These are phyloP conservation scores for Helicocarpus griseus DNA, from an alignment of 2,329 filamentous ascomycete species.

Conservation along the genomic window DNA sequence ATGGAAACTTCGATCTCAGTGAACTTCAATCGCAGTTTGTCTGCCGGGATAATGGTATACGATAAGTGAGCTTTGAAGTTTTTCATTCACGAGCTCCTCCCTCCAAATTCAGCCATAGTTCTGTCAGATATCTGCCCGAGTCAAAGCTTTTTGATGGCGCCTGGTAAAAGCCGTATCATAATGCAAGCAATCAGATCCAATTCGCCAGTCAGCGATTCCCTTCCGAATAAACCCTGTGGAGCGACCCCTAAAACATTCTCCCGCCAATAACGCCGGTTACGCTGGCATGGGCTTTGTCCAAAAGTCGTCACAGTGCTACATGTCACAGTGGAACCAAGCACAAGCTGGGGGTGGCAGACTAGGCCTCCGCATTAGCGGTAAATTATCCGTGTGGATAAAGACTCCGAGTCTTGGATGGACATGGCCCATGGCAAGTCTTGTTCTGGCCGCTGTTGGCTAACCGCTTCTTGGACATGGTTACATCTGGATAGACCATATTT, in stretches of 20 bases:
- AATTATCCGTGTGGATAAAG: neutral
- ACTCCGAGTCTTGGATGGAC: too few relatives aligned
- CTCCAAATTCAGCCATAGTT: neutral
- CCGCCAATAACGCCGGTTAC: neutral
- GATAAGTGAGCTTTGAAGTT: neutral
- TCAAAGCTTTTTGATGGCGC: neutral
- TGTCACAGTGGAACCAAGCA: neutral
- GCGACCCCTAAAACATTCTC: neutral
- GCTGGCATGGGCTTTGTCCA: neutral
- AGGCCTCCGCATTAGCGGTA: neutral
- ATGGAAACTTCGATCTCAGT: too few relatives aligned
- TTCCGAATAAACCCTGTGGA: neutral
- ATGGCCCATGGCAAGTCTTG: too few relatives aligned
- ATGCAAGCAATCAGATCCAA: neutral
- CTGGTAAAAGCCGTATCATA: neutral
- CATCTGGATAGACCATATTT: neutral
- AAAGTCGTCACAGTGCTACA: neutral
- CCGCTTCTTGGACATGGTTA: neutral
- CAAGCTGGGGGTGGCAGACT: neutral
- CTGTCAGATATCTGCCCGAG: neutral
- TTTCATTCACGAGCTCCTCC: neutral
- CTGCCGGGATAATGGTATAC: neutral
- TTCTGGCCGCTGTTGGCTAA: neutral
- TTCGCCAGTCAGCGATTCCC: neutral
- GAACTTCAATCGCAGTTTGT: neutral